Evolutionary conservation across 2,329 filamentous ascomycete genomes (phyloP).

Genomic region (Fusarium protoensiforme): DNA sequence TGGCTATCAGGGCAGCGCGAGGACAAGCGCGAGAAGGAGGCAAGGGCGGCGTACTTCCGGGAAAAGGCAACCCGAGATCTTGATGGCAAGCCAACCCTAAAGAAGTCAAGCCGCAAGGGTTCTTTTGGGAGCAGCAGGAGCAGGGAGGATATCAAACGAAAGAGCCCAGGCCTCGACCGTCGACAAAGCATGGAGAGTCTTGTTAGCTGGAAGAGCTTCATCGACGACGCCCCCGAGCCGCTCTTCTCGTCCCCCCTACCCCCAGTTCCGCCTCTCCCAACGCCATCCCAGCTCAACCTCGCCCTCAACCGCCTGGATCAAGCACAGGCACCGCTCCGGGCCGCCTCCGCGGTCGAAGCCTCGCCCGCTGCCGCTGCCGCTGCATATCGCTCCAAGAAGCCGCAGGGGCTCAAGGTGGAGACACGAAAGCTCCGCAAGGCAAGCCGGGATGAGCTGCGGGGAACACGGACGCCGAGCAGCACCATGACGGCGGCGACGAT

Average conservation of each 20-base stretch:
- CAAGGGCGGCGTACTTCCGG: conserved; percentile 37
- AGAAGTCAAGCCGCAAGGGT: conserved; percentile 11
- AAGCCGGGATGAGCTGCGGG: conserved; percentile 32
- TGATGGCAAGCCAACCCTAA: conserved; percentile 4
- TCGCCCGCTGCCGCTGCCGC: conserved; percentile 4
- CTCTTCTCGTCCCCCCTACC: conserved; percentile 39
- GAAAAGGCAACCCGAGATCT: conserved; percentile 31
- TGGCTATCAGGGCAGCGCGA: conserved; percentile 37
- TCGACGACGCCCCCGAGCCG: conserved; percentile 36
- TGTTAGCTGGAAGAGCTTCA: conserved; percentile 38
- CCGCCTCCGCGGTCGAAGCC: not conserved
- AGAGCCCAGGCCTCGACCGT: not conserved
- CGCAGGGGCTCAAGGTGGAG: conserved; percentile 39
- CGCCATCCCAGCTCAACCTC: conserved; percentile 28
- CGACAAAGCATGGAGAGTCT: conserved; percentile 39
- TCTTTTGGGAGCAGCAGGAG: conserved; percentile 20
- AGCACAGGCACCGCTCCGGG: conserved; percentile 4
- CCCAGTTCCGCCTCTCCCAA: conserved; percentile 42
- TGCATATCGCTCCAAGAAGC: conserved; percentile 40
- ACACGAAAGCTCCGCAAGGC: conserved; percentile 36
- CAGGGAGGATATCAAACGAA: conserved; percentile 17
- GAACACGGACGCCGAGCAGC: conserved; percentile 21
- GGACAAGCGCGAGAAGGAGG: conserved; percentile 29
- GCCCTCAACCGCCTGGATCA: conserved; percentile 16
- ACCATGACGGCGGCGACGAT: conserved; percentile 3